Evolutionary conservation across 768 basidiomycete species (phyloP).

Genomic region (Amanita rubescens): DNA sequence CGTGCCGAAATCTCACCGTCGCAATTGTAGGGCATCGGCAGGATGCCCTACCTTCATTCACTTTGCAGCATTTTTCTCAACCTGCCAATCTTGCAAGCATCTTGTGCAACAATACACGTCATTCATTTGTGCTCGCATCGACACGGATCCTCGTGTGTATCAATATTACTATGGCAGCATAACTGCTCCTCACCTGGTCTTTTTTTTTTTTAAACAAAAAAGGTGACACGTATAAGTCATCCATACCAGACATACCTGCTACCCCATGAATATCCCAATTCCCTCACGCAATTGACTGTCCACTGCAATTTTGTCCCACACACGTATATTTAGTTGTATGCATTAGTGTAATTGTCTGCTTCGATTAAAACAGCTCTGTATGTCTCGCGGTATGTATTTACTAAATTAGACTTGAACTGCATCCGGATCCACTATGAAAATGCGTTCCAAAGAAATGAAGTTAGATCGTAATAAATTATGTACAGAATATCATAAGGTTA

Average conservation of each 20-base stretch:
- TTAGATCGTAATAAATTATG: neutral
- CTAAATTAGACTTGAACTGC: no score
- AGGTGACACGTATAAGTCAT: neutral
- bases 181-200: neutral
- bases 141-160: neutral
- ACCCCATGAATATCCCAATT: neutral
- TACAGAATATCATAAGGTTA: neutral
- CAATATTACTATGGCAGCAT: neutral
- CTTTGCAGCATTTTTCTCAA: neutral
- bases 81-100: neutral
- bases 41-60: neutral
- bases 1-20: neutral
- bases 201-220: neutral
- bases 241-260: constrained; percentile 3
- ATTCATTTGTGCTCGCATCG: neutral
- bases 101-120: neutral
- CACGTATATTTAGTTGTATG: neutral
- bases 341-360: neutral
- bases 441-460: no score
- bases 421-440: no score
- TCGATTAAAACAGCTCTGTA: neutral
- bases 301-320: neutral
- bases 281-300: neutral
- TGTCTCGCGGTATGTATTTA: no score
- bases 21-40: neutral